Conservation (phyloP, 306 rosid genomes). For the Prunus persica region DNA sequence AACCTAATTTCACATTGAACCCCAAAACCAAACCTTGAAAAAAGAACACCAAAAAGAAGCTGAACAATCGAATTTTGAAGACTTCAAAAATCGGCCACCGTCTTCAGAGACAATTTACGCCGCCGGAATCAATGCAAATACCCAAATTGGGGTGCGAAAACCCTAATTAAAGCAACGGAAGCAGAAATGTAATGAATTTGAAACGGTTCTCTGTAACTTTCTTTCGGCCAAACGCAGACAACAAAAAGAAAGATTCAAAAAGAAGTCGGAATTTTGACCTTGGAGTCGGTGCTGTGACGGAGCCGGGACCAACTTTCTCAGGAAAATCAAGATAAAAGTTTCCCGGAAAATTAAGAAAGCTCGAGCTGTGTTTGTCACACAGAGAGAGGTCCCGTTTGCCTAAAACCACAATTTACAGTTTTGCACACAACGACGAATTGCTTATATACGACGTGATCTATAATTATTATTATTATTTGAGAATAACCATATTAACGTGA, state of each 20-base stretch:
- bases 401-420: not conserved
- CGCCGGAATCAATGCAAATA: not conserved
- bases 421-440: not conserved
- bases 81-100: not conserved
- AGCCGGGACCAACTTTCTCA: not conserved
- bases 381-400: not conserved
- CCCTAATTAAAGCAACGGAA: slow-evolving; percentile 14
- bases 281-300: not conserved
- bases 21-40: slow-evolving; percentile 16
- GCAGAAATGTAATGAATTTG: slow-evolving; percentile 5
- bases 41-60: not conserved
- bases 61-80: slow-evolving; percentile 5
- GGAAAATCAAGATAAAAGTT: not conserved
- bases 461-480: not conserved
- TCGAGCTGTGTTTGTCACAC: slow-evolving; percentile 15
- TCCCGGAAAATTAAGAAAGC: slow-evolving; percentile 9
- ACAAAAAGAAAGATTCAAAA: not conserved
- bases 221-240: not conserved
- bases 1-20: slow-evolving; percentile 58
- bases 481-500: not conserved
- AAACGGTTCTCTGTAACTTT: not conserved
- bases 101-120: not conserved
- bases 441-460: not conserved
- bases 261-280: slow-evolving; percentile 1
- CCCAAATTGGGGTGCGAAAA: slow-evolving; percentile 14